A percentile compares a stretch with the other conserved stretches of the same genome.
These are phyloP conservation scores for Schizophyllum commune DNA, from an alignment of 1,284 basidiomycete species.

Conservation along the genomic window DNA sequence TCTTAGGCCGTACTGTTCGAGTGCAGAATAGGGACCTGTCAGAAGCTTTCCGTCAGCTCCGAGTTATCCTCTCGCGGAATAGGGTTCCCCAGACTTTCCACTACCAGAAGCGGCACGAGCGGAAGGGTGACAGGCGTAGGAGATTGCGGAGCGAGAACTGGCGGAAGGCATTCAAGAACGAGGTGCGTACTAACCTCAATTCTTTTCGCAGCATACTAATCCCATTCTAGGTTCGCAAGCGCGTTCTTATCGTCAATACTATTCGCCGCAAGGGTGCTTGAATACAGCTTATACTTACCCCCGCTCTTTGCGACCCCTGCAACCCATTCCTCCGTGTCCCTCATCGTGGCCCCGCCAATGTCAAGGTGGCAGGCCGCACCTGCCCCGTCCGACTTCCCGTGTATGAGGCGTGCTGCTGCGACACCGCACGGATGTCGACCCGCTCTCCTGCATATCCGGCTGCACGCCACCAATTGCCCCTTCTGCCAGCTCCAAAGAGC, in stretches of 20 bases:
- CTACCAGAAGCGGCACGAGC: conserved; percentile 56
- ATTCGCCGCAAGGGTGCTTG: conserved; percentile 47
- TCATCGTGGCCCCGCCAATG: not conserved
- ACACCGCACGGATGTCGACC: not conserved
- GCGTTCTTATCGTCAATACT: conserved; percentile 47
- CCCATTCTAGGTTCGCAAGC: conserved; percentile 49
- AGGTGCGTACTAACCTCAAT: conserved; percentile 36
- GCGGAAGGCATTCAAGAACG: conserved; percentile 60
- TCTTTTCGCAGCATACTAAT: conserved; percentile 10
- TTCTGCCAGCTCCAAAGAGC: not conserved
- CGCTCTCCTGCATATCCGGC: not conserved
- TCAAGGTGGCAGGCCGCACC: not conserved
- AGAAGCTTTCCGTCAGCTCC: conserved; percentile 40
- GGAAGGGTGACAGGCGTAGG: conserved; percentile 60
- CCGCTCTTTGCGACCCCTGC: not conserved
- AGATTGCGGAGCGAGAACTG: conserved; percentile 57
- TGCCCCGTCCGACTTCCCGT: conserved; percentile 1
- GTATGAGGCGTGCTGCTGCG: not conserved
- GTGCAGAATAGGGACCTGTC: conserved; percentile 32
- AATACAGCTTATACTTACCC: conserved; percentile 3
- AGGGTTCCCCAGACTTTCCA: conserved; percentile 45
- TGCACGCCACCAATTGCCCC: not conserved
- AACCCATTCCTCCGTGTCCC: too few species aligned
- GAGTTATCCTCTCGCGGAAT: conserved; percentile 47
- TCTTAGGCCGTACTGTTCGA: conserved; percentile 41